Evolutionary conservation across 2,329 filamentous ascomycete species (phyloP).

Genomic region (Phialophora expanda): DNA sequence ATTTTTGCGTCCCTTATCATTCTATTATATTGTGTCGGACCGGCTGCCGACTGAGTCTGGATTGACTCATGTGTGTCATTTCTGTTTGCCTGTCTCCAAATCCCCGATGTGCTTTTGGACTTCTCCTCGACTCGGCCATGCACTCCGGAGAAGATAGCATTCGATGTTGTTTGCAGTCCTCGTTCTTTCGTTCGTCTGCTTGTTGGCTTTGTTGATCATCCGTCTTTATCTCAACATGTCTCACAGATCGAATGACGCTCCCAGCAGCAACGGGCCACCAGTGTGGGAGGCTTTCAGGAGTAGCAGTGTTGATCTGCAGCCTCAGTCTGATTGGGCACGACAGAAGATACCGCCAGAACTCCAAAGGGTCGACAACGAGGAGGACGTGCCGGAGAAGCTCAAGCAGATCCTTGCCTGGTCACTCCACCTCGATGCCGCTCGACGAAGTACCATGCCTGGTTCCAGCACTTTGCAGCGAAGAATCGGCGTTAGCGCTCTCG

Average conservation of each 20-base stretch:
- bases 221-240: constrained; percentile 17
- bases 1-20: constrained; percentile 3
- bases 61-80: constrained; percentile 9
- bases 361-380: constrained; percentile 24
- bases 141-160: background rate
- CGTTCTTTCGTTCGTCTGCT: constrained; percentile 5
- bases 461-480: background rate
- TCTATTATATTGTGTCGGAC: background rate
- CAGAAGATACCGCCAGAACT: constrained; percentile 29
- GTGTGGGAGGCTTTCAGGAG: constrained; percentile 25
- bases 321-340: constrained; percentile 23
- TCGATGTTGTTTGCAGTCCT: constrained; percentile 20
- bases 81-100: constrained; percentile 10
- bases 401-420: constrained; percentile 36
- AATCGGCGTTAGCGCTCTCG: background rate
- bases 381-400: constrained; percentile 26
- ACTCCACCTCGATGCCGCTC: constrained; percentile 7
- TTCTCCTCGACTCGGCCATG: background rate
- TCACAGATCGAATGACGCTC: background rate
- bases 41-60: background rate
- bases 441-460: background rate
- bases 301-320: constrained; percentile 5
- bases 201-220: constrained; percentile 7
- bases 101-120: constrained; percentile 15
- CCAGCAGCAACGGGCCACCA: background rate